Percentiles rank a stretch among this genome's conserved stretches.
phyloP scores from a whole-genome alignment of 768 basidiomycete species.

The Cubamyces lactineus region DNA sequence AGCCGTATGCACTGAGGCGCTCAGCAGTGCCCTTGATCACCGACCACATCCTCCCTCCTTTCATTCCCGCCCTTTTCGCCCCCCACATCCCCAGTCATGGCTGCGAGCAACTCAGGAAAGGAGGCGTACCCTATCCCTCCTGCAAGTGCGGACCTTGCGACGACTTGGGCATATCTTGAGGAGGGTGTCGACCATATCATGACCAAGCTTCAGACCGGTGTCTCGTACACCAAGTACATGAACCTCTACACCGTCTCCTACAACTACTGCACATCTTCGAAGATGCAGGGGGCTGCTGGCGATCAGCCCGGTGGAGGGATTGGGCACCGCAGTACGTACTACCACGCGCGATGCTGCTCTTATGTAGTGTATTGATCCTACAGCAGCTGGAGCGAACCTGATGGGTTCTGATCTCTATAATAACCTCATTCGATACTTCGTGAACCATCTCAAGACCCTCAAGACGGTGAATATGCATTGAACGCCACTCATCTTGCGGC shows the following conservation, averaged over 20 bases:
- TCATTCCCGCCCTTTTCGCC: slow-evolving; percentile 2
- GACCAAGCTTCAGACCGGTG: slow-evolving; percentile 87
- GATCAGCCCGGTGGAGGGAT: slow-evolving; percentile 37
- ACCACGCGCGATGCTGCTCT: not conserved
- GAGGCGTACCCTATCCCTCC: slow-evolving; percentile 55
- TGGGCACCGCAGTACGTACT: slow-evolving; percentile 59
- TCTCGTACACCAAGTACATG: slow-evolving; percentile 91
- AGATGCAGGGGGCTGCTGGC: slow-evolving; percentile 57
- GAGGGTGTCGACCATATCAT: slow-evolving; percentile 91
- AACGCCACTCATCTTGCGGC: slow-evolving; percentile 16
- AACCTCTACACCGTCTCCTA: slow-evolving; percentile 90
- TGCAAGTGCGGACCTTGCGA: slow-evolving; percentile 66
- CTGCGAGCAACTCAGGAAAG: slow-evolving; percentile 29
- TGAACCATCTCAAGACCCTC: slow-evolving; percentile 71
- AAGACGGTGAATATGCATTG: slow-evolving; percentile 56
- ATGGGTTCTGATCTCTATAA: slow-evolving; percentile 99
- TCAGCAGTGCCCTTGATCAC: slow-evolving; percentile 16
- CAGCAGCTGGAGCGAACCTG: slow-evolving; percentile 83
- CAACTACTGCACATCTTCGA: slow-evolving; percentile 95
- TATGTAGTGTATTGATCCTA: slow-evolving; percentile 28
- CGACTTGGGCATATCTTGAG: slow-evolving; percentile 89
- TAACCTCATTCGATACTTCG: slow-evolving; percentile 90
- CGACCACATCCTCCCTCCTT: slow-evolving; percentile 14
- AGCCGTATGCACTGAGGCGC: slow-evolving; percentile 4
- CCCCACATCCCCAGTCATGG: slow-evolving; percentile 1